phyloP scores from a whole-genome alignment of 2,329 filamentous ascomycete genomes.

The Aureobasidium namibiae region DNA sequence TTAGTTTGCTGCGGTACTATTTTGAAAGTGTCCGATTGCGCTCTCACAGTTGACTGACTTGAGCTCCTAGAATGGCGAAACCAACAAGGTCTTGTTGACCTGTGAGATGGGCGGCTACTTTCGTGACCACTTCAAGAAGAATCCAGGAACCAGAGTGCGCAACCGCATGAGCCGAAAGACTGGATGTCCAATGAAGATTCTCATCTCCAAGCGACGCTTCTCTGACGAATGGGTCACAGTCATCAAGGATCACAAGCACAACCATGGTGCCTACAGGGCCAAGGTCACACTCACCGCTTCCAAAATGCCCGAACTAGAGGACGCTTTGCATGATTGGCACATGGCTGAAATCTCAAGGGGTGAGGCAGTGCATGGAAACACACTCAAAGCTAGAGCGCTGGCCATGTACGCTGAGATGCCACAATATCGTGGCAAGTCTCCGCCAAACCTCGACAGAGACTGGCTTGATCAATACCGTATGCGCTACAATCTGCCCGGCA shows the following conservation, averaged over 20 bases:
- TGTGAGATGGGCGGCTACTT: constrained; percentile 18
- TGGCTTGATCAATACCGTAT: constrained; percentile 19
- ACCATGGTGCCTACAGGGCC: constrained; percentile 15
- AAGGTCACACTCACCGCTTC: constrained; percentile 10
- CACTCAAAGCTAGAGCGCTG: constrained; percentile 18
- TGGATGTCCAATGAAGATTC: constrained; percentile 18
- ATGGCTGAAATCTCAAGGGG: constrained; percentile 15
- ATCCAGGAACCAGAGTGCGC: constrained; percentile 17
- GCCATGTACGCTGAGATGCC: constrained; percentile 18
- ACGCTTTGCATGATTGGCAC: constrained; percentile 18
- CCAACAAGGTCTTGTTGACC: constrained; percentile 16
- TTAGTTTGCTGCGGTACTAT: constrained; percentile 4
- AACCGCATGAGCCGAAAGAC: constrained; percentile 18
- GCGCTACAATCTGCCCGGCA: constrained; percentile 16
- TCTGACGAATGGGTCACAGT: constrained; percentile 17
- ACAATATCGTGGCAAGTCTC: constrained; percentile 16
- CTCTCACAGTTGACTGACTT: not conserved
- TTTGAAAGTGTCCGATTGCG: not conserved
- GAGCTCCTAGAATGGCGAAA: constrained; percentile 11
- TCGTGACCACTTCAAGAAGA: constrained; percentile 17
- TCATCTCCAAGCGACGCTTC: constrained; percentile 17
- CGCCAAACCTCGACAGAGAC: constrained; percentile 16
- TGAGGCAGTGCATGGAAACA: constrained; percentile 17
- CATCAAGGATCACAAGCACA: constrained; percentile 17
- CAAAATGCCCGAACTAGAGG: constrained; percentile 18